A percentile compares a stretch with the other conserved stretches of the same genome.
These are phyloP conservation scores for Fusarium liriodendri DNA, from an alignment of 2,329 filamentous ascomycete genomes.

Conservation along the genomic window DNA sequence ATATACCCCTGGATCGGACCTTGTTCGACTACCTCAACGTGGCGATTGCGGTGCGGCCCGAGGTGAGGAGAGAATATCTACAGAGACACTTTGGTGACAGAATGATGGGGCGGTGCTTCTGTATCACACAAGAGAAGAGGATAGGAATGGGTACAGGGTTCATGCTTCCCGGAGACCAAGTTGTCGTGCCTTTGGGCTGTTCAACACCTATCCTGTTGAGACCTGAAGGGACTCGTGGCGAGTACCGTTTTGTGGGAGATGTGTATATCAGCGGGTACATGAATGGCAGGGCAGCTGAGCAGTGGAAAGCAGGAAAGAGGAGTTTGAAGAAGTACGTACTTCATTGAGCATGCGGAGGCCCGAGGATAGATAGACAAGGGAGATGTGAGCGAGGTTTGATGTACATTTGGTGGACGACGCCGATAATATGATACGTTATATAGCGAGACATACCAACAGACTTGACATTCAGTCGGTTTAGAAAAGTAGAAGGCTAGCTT, in stretches of 20 bases:
- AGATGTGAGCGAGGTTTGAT: not conserved
- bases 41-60: not conserved
- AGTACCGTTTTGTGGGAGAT: slow-evolving; percentile 25
- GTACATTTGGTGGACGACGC: not conserved
- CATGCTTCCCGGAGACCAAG: slow-evolving; percentile 21
- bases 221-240: slow-evolving; percentile 5
- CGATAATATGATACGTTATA: not conserved
- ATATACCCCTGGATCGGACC: slow-evolving; percentile 1
- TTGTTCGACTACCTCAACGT: not conserved
- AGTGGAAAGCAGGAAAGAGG: slow-evolving; percentile 6
- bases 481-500: not conserved
- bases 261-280: slow-evolving; percentile 24
- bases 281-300: slow-evolving; percentile 16
- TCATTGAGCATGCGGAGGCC: not conserved
- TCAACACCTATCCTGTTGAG: slow-evolving; percentile 23
- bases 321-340: slow-evolving; percentile 18
- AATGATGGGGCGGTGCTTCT: slow-evolving; percentile 26
- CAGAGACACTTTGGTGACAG: slow-evolving; percentile 16
- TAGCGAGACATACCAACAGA: not conserved
- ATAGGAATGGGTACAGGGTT: slow-evolving; percentile 21
- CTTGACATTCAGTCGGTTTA: not conserved
- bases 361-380: not conserved
- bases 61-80: slow-evolving; percentile 6
- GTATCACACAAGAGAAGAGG: slow-evolving; percentile 5
- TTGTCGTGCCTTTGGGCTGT: slow-evolving; percentile 19